Conservation (phyloP, 2,329 filamentous ascomycete species). For the Diaporthe longicolla region DNA sequence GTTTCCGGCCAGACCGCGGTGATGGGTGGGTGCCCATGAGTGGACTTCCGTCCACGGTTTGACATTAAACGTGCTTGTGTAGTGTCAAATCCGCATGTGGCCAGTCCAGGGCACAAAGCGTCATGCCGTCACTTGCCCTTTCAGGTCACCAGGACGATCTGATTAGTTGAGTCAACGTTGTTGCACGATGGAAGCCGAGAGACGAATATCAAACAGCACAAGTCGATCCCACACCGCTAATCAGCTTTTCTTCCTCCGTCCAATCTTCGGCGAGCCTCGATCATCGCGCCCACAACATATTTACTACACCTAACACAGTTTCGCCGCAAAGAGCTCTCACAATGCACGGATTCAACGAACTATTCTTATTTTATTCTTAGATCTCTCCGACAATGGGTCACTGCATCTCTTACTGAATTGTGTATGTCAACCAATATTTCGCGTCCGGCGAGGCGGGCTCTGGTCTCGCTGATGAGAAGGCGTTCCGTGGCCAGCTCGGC, state of each 20-base stretch:
- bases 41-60: neutral
- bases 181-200: neutral
- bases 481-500: neutral
- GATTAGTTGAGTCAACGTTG: neutral
- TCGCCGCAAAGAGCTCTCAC: neutral
- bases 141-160: neutral
- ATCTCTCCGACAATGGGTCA: slow-evolving; percentile 2
- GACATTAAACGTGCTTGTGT: neutral
- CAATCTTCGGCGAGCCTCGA: neutral
- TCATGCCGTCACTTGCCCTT: neutral
- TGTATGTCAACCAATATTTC: neutral
- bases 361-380: slow-evolving; percentile 26
- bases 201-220: neutral
- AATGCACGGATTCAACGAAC: neutral
- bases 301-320: slow-evolving; percentile 10
- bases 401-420: slow-evolving; percentile 9
- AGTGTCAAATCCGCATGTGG: neutral
- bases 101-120: neutral
- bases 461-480: neutral
- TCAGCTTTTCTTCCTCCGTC: neutral
- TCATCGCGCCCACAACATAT: slow-evolving; percentile 16
- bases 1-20: neutral
- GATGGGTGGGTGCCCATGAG: neutral
- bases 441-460: neutral
- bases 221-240: neutral